Evolutionary conservation across 1,284 basidiomycete genomes (phyloP).

Genomic region (Sanghuangporus weigelae): DNA sequence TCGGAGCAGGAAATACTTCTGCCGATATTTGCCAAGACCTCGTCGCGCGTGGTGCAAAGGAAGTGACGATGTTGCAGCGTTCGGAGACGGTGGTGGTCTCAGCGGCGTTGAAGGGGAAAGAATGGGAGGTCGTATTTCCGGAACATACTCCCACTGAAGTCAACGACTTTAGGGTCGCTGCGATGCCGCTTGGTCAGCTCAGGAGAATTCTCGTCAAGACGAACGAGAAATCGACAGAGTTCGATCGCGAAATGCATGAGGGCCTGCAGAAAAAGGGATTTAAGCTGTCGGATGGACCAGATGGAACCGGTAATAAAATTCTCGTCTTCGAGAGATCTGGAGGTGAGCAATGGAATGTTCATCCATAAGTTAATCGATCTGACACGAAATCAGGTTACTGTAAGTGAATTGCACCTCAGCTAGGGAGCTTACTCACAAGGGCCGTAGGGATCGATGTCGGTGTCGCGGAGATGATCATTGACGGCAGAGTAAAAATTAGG

Average conservation of each 20-base stretch:
- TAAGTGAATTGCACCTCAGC: neutral
- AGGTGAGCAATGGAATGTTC: neutral
- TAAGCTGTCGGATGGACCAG: slow-evolving; percentile 30
- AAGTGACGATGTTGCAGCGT: slow-evolving; percentile 37
- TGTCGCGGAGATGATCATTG: slow-evolving; percentile 28
- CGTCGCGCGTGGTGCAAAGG: slow-evolving; percentile 25
- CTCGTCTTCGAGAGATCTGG: neutral
- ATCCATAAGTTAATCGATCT: neutral
- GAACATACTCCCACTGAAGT: slow-evolving; percentile 36
- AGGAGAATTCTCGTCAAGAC: slow-evolving; percentile 30
- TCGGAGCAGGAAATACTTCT: slow-evolving; percentile 36
- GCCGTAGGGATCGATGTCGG: slow-evolving; percentile 33
- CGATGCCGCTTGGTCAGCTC: slow-evolving; percentile 35
- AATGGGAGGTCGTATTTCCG: slow-evolving; percentile 33
- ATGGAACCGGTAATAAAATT: slow-evolving; percentile 24
- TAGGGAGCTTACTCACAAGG: slow-evolving; percentile 18
- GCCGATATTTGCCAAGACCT: slow-evolving; percentile 36
- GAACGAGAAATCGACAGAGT: slow-evolving; percentile 25
- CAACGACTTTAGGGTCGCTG: slow-evolving; percentile 39
- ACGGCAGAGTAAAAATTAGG: slow-evolving; percentile 27
- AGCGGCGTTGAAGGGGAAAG: slow-evolving; percentile 29
- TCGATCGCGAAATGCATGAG: slow-evolving; percentile 32
- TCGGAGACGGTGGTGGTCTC: slow-evolving; percentile 29
- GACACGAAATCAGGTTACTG: neutral
- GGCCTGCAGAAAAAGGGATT: slow-evolving; percentile 34